Percentiles rank a stretch among this genome's conserved stretches.
phyloP scores from a whole-genome alignment of 1,139 yeast genomes.

The Magnusiomyces ingens region DNA sequence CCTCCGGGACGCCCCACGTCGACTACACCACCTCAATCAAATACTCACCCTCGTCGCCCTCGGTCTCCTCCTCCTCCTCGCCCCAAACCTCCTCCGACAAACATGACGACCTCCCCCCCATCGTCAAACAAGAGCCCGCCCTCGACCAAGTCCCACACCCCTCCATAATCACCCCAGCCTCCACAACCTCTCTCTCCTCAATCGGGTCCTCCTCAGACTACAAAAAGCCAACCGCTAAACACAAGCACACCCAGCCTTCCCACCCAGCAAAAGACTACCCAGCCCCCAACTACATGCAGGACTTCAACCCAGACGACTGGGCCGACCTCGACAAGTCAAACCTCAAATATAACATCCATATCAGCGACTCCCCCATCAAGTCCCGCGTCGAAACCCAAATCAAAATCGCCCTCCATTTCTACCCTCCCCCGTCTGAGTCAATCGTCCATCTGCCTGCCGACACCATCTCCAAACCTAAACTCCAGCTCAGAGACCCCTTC shows the following conservation, averaged over 20 bases:
- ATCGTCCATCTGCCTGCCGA: constrained; percentile 74
- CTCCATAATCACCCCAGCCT: constrained; percentile 1
- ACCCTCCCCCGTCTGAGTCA: constrained; percentile 67
- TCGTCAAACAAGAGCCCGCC: not conserved
- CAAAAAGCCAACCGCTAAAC: not conserved
- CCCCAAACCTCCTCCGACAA: not conserved
- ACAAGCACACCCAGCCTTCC: not conserved
- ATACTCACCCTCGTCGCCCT: not conserved
- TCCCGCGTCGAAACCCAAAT: constrained; percentile 92
- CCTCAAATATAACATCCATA: constrained; percentile 50
- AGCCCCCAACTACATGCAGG: constrained; percentile 29
- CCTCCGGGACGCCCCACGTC: not conserved
- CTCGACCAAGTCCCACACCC: not conserved
- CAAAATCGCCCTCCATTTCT: constrained; percentile 55
- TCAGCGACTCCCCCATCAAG: constrained; percentile 59
- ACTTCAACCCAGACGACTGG: constrained; percentile 30
- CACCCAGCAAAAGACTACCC: constrained; percentile 13
- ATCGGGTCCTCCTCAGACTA: constrained; percentile 9
- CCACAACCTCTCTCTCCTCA: constrained; percentile 3
- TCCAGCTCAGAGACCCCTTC: constrained; percentile 45
- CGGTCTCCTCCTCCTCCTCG: not conserved
- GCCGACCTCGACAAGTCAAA: constrained; percentile 20
- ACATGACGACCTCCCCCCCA: not conserved
- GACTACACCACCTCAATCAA: not conserved
- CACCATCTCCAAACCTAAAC: constrained; percentile 74